phyloP scores from a whole-genome alignment of 2,329 filamentous ascomycete species.

The Arachnopeziza araneosa region DNA sequence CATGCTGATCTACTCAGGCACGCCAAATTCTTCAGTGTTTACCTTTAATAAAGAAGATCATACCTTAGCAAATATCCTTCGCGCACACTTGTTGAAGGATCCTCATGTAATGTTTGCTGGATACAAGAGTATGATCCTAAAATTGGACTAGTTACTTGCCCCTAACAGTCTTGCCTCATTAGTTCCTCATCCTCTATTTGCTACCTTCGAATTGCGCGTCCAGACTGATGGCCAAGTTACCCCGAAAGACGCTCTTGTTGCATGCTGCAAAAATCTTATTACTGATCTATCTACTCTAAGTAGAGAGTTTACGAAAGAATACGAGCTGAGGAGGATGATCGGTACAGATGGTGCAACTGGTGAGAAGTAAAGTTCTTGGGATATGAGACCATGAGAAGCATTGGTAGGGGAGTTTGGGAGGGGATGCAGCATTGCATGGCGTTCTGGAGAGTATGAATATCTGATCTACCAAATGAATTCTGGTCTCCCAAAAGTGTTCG shows the following conservation, averaged over 20 bases:
- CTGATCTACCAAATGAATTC: background rate
- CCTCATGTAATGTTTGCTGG: conserved; percentile 83
- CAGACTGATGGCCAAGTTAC: conserved; percentile 86
- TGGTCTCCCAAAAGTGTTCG: background rate
- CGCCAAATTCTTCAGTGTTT: conserved; percentile 93
- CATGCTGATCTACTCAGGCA: conserved; percentile 48
- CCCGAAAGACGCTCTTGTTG: conserved; percentile 82
- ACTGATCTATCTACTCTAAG: conserved; percentile 73
- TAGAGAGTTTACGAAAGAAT: conserved; percentile 88
- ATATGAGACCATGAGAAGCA: background rate
- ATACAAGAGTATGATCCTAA: conserved; percentile 65
- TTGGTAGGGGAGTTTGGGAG: background rate
- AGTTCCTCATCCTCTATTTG: conserved; percentile 37
- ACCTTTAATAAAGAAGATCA: conserved; percentile 95
- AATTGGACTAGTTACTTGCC: background rate
- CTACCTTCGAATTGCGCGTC: conserved; percentile 67
- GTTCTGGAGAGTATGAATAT: background rate
- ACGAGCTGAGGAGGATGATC: conserved; percentile 81
- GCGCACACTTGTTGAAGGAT: conserved; percentile 78
- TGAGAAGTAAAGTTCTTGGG: background rate
- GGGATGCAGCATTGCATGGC: background rate
- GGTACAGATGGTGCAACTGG: conserved; percentile 29
- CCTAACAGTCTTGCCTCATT: background rate
- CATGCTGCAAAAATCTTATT: conserved; percentile 77
- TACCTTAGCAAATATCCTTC: conserved; percentile 85